These are phyloP conservation scores for Annulohypoxylon moriforme DNA, from an alignment of 495 filamentous ascomycete genomes.

Conservation along the genomic window DNA sequence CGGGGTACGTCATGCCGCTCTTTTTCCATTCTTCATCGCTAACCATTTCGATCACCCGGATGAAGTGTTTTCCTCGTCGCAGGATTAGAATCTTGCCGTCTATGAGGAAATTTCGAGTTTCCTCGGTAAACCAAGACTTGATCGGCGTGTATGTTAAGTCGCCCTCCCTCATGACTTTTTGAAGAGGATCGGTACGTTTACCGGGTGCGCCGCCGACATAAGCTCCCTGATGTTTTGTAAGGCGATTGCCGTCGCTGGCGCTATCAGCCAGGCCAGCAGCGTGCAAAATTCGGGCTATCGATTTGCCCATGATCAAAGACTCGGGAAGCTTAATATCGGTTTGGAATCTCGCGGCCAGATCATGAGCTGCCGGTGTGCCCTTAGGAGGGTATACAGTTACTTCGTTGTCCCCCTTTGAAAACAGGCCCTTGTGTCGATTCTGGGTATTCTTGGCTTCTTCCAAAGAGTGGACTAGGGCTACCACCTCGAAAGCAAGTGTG, in stretches of 20 bases:
- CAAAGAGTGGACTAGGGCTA: slow-evolving; percentile 79
- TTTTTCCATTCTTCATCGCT: slow-evolving; percentile 72
- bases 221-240: slow-evolving; percentile 67
- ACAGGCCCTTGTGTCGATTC: slow-evolving; percentile 69
- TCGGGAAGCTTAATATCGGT: slow-evolving; percentile 71
- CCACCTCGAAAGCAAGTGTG: slow-evolving; percentile 79
- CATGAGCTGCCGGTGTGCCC: not conserved
- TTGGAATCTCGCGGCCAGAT: slow-evolving; percentile 44
- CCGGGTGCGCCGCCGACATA: slow-evolving; percentile 74
- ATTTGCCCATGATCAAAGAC: slow-evolving; percentile 70
- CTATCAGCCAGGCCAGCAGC: slow-evolving; percentile 75
- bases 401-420: slow-evolving; percentile 43
- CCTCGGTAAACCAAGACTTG: slow-evolving; percentile 65
- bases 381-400: slow-evolving; percentile 10
- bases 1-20: slow-evolving; percentile 58
- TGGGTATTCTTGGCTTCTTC: slow-evolving; percentile 66
- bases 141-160: slow-evolving; percentile 71
- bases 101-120: slow-evolving; percentile 71
- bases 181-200: slow-evolving; percentile 41
- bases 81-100: slow-evolving; percentile 73
- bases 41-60: slow-evolving; percentile 77
- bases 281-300: slow-evolving; percentile 72
- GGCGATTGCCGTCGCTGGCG: slow-evolving; percentile 71
- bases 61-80: slow-evolving; percentile 82
- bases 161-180: slow-evolving; percentile 63